Conservation (phyloP, 2,329 filamentous ascomycete species). For the Colletotrichum sp. region DNA sequence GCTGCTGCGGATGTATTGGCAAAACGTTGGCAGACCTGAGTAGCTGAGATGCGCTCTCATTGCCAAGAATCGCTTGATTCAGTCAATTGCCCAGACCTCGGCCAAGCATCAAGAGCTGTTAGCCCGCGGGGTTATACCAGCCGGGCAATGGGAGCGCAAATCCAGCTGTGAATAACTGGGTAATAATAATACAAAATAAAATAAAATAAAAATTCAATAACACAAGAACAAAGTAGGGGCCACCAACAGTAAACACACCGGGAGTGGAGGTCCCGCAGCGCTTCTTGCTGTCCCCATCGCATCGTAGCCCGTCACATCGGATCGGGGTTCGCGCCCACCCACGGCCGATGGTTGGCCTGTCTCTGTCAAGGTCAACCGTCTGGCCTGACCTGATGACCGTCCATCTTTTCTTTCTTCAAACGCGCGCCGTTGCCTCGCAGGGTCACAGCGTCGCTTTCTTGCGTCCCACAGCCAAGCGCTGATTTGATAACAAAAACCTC, state of each 20-base stretch:
- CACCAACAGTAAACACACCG: neutral
- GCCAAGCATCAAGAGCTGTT: neutral
- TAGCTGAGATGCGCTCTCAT: neutral
- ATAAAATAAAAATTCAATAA: neutral
- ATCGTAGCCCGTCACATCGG: neutral
- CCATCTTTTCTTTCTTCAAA: neutral
- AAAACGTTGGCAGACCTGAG: slow-evolving; percentile 3
- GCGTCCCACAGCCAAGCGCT: neutral
- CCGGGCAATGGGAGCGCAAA: neutral
- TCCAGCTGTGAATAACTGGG: neutral
- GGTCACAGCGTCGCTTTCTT: neutral
- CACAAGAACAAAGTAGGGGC: neutral
- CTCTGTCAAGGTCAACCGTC: neutral
- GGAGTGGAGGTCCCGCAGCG: neutral
- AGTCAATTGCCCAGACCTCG: neutral
- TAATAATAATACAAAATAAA: neutral
- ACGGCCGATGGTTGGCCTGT: neutral
- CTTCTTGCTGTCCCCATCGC: neutral
- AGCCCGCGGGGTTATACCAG: neutral
- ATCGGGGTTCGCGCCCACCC: slow-evolving; percentile 9
- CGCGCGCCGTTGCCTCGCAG: neutral
- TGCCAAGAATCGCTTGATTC: neutral
- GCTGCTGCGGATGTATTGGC: slow-evolving; percentile 14
- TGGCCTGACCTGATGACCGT: neutral
- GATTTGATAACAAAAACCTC: slow-evolving; percentile 8